Conservation (phyloP, 495 filamentous ascomycete species). For the Usnea hakonensis region DNA sequence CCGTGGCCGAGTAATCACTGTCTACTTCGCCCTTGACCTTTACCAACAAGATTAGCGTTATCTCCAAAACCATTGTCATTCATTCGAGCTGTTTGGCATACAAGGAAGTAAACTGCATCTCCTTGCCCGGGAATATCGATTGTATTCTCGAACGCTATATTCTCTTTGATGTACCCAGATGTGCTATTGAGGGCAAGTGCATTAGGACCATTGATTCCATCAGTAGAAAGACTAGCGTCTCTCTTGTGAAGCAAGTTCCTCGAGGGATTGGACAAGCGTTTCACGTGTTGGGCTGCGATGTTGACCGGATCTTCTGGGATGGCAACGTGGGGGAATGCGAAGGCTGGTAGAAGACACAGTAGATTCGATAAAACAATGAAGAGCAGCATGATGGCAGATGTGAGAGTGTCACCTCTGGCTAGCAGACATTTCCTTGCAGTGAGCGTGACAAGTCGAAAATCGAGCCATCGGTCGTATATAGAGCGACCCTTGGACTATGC, state of each 20-base stretch:
- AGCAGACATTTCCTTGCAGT: background rate
- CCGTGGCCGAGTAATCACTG: background rate
- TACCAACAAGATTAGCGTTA: background rate
- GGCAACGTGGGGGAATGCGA: background rate
- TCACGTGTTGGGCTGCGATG: background rate
- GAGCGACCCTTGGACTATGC: background rate
- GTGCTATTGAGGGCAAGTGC: background rate
- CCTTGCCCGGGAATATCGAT: background rate
- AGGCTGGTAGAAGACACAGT: background rate
- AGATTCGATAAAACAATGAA: background rate
- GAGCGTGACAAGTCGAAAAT: background rate
- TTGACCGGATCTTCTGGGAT: background rate
- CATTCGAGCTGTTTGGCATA: background rate
- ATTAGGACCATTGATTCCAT: background rate
- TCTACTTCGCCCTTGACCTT: background rate
- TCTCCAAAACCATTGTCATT: background rate
- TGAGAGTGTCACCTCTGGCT: background rate
- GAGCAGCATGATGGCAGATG: background rate
- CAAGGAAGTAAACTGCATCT: background rate
- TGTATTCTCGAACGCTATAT: background rate
- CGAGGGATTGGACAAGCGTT: background rate
- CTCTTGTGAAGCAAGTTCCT: background rate
- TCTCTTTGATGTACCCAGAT: background rate
- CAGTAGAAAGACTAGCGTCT: background rate
- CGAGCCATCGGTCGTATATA: slow-evolving; percentile 1